Evolutionary conservation across 139 green algal genomes (phyloP), one percentile per base, ranked within the genome.

Genomic region (Closterium sp.): DNA sequence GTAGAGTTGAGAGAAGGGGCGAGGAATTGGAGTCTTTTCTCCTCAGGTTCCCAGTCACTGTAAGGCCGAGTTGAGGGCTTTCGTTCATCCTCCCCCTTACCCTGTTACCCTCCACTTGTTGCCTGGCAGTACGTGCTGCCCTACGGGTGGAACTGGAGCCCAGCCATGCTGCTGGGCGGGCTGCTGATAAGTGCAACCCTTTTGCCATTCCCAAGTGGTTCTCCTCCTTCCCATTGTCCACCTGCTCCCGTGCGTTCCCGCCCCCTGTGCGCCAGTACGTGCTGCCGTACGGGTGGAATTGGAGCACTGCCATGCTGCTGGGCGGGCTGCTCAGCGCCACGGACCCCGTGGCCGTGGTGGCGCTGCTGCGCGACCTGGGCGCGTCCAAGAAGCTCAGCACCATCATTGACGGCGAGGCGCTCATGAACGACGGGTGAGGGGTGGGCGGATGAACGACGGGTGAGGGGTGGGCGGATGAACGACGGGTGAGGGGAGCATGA

Each of bases 361-460:
- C 95, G 8, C 81, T 97, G 21, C 93, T 97, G 4, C 94, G 90
- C 35, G 95, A 97, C 91, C 93, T 96, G 1, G 96, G 96, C 25
- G 93, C 95, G 3, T 93, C 90, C 43, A 93, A 95, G 83, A 91
- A 93, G 34, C 92, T 97, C 32, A 88, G 93, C 10, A 96, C 91
- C 84, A 87, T 97, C 12, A 96, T 97, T 23, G 95, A 97, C 33
- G 94, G 93, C 2, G 97, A 98, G 93, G 96, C 94, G 4, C 94
- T 98, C 28, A 90, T 98, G 55, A 98, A 98, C 76, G 97, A 98
- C 90, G 97, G 96, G 91, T 95, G 94, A 86, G 55, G 2, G 55
- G 55, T 28, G 55, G 1, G 23, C 21, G 96, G 30, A 5, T 87
- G 55, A 76, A 76, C 25, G n/a, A n/a, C n/a, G n/a, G 36, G 36